Percentiles rank a stretch among this genome's conserved stretches.
phyloP scores from a whole-genome alignment of 495 filamentous ascomycete genomes.

The Aspergillus campestris region DNA sequence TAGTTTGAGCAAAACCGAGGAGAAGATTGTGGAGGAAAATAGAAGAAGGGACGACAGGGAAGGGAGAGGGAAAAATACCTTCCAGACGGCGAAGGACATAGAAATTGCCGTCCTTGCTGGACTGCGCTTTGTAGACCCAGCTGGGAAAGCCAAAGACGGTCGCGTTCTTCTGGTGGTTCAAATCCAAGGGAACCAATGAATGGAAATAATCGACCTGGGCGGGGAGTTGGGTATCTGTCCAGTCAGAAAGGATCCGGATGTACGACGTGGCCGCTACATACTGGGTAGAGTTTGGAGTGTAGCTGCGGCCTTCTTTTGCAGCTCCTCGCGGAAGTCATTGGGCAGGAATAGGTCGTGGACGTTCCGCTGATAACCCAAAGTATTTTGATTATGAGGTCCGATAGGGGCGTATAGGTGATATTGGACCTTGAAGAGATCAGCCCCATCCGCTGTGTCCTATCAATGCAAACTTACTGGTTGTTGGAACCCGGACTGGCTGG shows the following conservation, averaged over 20 bases:
- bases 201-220: conserved; percentile 76
- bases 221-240: conserved; percentile 59
- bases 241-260: too few species aligned
- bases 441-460: too few species aligned
- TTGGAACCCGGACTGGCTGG: conserved; percentile 43
- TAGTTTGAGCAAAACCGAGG: too few species aligned
- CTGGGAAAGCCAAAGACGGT: conserved; percentile 74
- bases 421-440: conserved; percentile 50
- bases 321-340: conserved; percentile 72
- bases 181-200: conserved; percentile 83
- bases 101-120: conserved; percentile 71
- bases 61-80: conserved; percentile 35
- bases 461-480: conserved; percentile 53
- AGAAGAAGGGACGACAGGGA: not conserved
- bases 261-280: conserved; percentile 28
- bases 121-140: conserved; percentile 95
- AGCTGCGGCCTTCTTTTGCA: conserved; percentile 83
- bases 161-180: conserved; percentile 64
- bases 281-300: conserved; percentile 76
- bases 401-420: conserved; percentile 90
- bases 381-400: conserved; percentile 70
- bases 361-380: conserved; percentile 72
- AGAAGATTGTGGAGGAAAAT: not conserved
- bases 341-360: conserved; percentile 87
- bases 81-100: conserved; percentile 83